Conservation (phyloP, 305 asterid species). For the Fraxinus greggii region DNA sequence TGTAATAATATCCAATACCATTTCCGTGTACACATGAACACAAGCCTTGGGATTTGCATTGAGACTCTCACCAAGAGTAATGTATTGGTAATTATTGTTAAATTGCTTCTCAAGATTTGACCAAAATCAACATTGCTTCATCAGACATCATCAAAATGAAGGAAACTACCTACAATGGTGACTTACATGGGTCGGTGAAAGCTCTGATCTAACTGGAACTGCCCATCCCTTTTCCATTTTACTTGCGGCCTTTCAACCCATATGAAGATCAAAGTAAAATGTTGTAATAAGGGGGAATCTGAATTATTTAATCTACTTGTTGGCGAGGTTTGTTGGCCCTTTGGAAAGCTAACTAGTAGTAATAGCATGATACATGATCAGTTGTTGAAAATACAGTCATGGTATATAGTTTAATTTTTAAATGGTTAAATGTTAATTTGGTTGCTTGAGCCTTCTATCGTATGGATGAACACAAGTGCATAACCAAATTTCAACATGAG, state of each 20-base stretch:
- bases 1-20: conserved; percentile 4
- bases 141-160: conserved; percentile 4
- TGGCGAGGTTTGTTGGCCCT: neutral
- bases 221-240: neutral
- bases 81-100: neutral
- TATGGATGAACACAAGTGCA: conserved; percentile 4
- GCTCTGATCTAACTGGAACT: conserved; percentile 8
- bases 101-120: conserved; percentile 13
- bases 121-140: neutral
- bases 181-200: neutral
- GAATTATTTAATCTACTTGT: conserved; percentile 11
- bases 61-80: conserved; percentile 11
- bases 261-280: neutral
- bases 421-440: conserved; percentile 8
- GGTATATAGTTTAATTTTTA: conserved; percentile 11
- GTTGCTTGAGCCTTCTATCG: conserved; percentile 18
- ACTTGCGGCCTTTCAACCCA: conserved; percentile 3
- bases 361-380: conserved; percentile 19
- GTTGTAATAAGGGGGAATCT: conserved; percentile 4
- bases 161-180: conserved; percentile 3
- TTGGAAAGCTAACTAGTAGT: conserved; percentile 22
- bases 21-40: conserved; percentile 9
- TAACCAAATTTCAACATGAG: conserved; percentile 11
- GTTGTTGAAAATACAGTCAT: conserved; percentile 12
- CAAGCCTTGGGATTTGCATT: conserved; percentile 18